Evolutionary conservation across 441 rosid genomes (phyloP).

Genomic region (Erodium trifolium): DNA sequence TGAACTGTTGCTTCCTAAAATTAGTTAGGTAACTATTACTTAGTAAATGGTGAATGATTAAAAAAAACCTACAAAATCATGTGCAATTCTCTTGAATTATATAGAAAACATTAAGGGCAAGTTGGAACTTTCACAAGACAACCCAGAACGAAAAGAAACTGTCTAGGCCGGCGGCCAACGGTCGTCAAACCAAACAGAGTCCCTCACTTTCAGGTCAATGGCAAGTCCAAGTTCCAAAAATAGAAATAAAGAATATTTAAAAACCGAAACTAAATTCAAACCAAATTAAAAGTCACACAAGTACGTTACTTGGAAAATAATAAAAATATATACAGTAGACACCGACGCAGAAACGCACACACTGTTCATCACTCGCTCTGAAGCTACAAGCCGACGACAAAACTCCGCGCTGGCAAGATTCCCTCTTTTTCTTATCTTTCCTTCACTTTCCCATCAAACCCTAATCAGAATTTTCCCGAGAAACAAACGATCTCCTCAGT

Average conservation of each 20-base stretch:
- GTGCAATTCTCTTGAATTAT: too few relatives aligned
- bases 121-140: not conserved
- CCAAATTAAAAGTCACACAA: too few relatives aligned
- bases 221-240: not conserved
- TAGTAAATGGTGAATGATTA: too few relatives aligned
- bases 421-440: slow-evolving; percentile 27
- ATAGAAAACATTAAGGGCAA: not conserved
- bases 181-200: too few relatives aligned
- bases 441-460: not conserved
- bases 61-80: too few relatives aligned
- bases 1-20: too few relatives aligned
- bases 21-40: too few relatives aligned
- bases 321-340: slow-evolving; percentile 1
- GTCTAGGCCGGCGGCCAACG: not conserved
- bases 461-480: slow-evolving; percentile 22
- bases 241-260: not conserved
- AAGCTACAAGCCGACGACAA: slow-evolving; percentile 35
- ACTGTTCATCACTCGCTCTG: slow-evolving; percentile 15
- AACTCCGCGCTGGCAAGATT: slow-evolving; percentile 62
- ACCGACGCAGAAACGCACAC: slow-evolving; percentile 28
- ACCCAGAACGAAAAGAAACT: not conserved
- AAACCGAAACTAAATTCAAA: too few relatives aligned
- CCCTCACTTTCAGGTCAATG: not conserved
- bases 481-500: slow-evolving; percentile 23
- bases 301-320: too few relatives aligned